Evolutionary conservation across 257 asterid genomes (phyloP), one percentile per base, ranked within the genome.

Genomic region (Solanum virginianum): DNA sequence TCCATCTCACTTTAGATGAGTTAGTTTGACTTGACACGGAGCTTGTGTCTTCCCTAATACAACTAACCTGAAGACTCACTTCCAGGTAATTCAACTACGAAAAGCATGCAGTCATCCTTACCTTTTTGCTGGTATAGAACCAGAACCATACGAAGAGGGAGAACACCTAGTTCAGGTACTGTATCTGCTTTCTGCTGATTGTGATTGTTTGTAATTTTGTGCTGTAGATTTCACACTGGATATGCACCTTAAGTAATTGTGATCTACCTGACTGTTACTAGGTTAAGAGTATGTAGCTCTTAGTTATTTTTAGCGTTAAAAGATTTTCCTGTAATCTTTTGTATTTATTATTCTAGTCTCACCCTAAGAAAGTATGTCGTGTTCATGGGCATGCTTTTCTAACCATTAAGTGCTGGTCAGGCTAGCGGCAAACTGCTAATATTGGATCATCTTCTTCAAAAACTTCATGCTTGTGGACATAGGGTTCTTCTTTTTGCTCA

Each of bases 81-180:
- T 88, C 83, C 92, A 96, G 99, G 98, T 94, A 84, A 92, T 96
- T 87, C 99, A 96, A 90, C 95, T 96, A 11, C 93, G 99, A 54
- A 96, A 96, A 90, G 98, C 99, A 80, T 96, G 99, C 84, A 96
- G 98, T 88, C 99, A 96, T 86, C 99, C 99, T 3, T 96, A 94
- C 90, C 98, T 96, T 89, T 96, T 96, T 86, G 95, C 95, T 9
- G 98, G 98, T 84, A 94, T 96, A 84, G 99, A 96, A 94, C 98
- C 99, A 62, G 99, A 96, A 85, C 99, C 99, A 22, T 96, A 91
- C 89, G 94, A 93, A 92, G 99, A 96, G 91, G 99, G 99, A 41
- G 98, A 96, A 87, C 99, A 96, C 93, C 93, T 96, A 82, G 95
- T 96, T 87, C 93, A 92, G 99, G 99, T 96, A 92, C 83, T 68